Percentiles rank a stretch among this genome's conserved stretches.
Evolutionary conservation across 495 filamentous ascomycete species (phyloP).

Genomic region (Clavariopsis aquatica): DNA sequence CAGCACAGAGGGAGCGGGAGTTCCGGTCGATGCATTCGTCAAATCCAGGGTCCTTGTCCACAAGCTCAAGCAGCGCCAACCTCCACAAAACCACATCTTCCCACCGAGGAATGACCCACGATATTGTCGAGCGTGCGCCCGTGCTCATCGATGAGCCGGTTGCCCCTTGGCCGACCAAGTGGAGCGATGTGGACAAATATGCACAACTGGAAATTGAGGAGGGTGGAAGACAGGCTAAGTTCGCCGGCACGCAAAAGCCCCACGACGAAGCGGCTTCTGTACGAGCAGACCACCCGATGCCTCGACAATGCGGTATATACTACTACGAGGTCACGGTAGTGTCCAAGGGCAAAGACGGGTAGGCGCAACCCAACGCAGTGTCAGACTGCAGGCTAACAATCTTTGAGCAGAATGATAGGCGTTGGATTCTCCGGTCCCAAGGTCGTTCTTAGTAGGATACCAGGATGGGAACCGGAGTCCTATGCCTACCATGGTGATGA

Average conservation of each 20-base stretch:
- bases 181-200: constrained; percentile 78
- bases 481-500: constrained; percentile 99
- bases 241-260: constrained; percentile 60
- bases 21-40: constrained; percentile 44
- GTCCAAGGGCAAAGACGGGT: constrained; percentile 85
- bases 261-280: constrained; percentile 81
- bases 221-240: constrained; percentile 79
- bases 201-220: constrained; percentile 69
- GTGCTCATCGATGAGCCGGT: constrained; percentile 56
- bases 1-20: constrained; percentile 49
- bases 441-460: constrained; percentile 76
- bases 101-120: constrained; percentile 80
- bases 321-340: constrained; percentile 94
- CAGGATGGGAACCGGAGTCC: constrained; percentile 93
- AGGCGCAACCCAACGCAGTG: constrained; percentile 44
- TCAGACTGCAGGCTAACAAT: constrained; percentile 30
- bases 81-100: constrained; percentile 67
- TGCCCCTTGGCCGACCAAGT: constrained; percentile 73
- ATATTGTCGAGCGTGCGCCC: constrained; percentile 79
- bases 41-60: constrained; percentile 56
- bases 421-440: constrained; percentile 81
- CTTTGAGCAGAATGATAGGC: constrained; percentile 64
- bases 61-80: constrained; percentile 63
- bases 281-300: constrained; percentile 86
- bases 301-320: constrained; percentile 89